Base-by-base conservation (phyloP, 2,329 filamentous ascomycete species). In the Cercospora sesami region DNA sequence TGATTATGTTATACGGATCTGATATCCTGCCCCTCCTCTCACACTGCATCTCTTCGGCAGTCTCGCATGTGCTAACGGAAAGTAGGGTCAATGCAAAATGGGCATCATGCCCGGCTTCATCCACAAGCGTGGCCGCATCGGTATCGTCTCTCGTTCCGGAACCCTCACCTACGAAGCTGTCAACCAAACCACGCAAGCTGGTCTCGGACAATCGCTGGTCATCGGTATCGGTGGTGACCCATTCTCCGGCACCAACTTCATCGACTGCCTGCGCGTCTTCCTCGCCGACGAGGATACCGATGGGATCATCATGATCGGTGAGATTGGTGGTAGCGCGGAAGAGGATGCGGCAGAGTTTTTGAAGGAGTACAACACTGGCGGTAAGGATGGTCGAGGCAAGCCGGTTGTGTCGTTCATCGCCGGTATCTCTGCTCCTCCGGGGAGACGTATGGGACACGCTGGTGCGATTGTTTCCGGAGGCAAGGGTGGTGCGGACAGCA, bases 41-140 rank as follows among this genome's bases (percentile, higher is more conserved):
- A 16, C 62, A 31, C 67, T 63, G 68, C 64, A n/a, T n/a, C 16
- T 45, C 63, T 64, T 33, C 61, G 58, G 30, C 39, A 28, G 30
- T 30, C 14, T 26, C 36, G 28, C 33, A 62, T 14, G 4, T 18
- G 60, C 70, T 72, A 58, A 73, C 65, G n/a, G 21, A 21, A 23
- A 33, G n/a, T 64, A 89, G 84, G 95, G 94, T 77, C 94, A 96
- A 89, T 99, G 95, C 89, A 99, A 99, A 87, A 98, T 99, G 79
- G 95, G 95, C 80, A 99, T 99, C 85, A 98, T 99, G 95, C 93
- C 95, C 73, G 95, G 95, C 78, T 97, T 98, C 87, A 98, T 99
- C 85, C 95, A 99, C 90, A 98, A 98, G 89, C 93, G 94, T 83
- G 95, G 95, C 77, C 94, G 95, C 81, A 94, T 99, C 80, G 95